Percentiles rank a stretch among this genome's conserved stretches.
phyloP scores from a whole-genome alignment of 768 basidiomycete species.

The Russula sp. region DNA sequence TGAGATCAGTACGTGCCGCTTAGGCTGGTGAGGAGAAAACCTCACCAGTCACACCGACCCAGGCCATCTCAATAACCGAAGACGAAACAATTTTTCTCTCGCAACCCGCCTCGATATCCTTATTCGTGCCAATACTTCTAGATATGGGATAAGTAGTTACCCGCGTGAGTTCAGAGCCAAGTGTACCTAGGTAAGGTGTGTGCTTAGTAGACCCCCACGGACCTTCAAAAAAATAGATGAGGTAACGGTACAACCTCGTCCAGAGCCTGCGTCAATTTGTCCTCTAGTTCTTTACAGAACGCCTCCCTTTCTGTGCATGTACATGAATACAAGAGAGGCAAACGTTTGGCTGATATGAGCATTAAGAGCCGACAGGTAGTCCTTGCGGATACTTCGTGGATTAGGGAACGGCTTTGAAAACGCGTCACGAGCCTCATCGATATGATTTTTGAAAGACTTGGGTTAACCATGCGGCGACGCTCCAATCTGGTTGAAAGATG shows the following conservation, averaged over 20 bases:
- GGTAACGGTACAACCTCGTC: neutral
- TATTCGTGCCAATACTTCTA: neutral
- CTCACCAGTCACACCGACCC: neutral
- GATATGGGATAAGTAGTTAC: neutral
- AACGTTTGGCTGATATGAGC: neutral
- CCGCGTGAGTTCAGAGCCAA: too few relatives aligned
- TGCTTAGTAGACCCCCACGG: neutral
- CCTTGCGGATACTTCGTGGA: neutral
- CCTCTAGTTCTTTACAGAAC: neutral
- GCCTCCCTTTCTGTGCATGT: neutral
- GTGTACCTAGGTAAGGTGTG: too few relatives aligned
- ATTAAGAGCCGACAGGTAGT: neutral
- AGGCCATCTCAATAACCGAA: neutral
- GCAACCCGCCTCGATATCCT: too few relatives aligned
- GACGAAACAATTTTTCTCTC: neutral
- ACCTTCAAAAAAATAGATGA: neutral
- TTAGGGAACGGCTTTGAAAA: neutral
- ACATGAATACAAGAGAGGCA: neutral
- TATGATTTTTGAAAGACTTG: neutral
- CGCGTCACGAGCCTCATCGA: neutral
- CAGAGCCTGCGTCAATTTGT: neutral
- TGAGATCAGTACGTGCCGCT: neutral
- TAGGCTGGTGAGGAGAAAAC: too few relatives aligned
- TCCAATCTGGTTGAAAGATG: neutral
- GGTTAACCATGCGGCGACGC: neutral